Percentiles rank a stretch among this genome's conserved stretches.
These are phyloP conservation scores for Talaromyces sp. DNA, from an alignment of 2,329 filamentous ascomycete species.

Conservation along the genomic window DNA sequence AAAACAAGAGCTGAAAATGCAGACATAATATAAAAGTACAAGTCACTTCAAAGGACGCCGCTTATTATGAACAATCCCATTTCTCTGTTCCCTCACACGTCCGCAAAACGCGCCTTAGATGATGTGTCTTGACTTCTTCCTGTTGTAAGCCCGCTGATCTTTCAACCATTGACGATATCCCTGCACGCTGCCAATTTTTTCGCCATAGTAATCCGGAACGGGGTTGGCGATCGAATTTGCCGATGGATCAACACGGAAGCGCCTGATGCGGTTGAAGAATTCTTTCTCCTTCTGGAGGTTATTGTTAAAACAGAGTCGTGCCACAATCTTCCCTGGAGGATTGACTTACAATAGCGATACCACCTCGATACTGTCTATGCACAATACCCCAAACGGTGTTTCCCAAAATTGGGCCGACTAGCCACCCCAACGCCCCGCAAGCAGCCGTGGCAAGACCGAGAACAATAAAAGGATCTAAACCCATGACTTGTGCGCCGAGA, in stretches of 20 bases:
- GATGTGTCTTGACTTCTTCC: slow-evolving; percentile 62
- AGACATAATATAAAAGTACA: slow-evolving; percentile 5
- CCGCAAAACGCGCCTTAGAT: slow-evolving; percentile 20
- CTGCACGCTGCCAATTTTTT: slow-evolving; percentile 91
- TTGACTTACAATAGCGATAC: slow-evolving; percentile 65
- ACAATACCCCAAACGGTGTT: slow-evolving; percentile 72
- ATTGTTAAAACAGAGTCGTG: not conserved
- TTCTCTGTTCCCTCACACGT: not conserved
- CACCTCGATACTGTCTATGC: slow-evolving; percentile 65
- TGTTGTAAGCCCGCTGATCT: slow-evolving; percentile 95
- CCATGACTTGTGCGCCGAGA: slow-evolving; percentile 63
- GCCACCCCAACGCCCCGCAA: slow-evolving; percentile 79
- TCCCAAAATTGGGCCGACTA: slow-evolving; percentile 78
- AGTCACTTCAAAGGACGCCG: not conserved
- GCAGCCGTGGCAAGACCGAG: slow-evolving; percentile 75
- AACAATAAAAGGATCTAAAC: slow-evolving; percentile 82
- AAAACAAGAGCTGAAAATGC: not conserved
- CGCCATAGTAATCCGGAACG: slow-evolving; percentile 95
- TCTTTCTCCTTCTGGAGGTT: slow-evolving; percentile 74
- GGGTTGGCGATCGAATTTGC: slow-evolving; percentile 88
- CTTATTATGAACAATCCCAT: slow-evolving; percentile 1
- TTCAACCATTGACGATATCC: slow-evolving; percentile 95
- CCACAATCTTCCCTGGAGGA: not conserved
- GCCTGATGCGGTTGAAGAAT: slow-evolving; percentile 89
- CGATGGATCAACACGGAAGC: slow-evolving; percentile 84